Conservation (phyloP, 2,329 filamentous ascomycete genomes). For the Thermomyces lanuginosus region DNA sequence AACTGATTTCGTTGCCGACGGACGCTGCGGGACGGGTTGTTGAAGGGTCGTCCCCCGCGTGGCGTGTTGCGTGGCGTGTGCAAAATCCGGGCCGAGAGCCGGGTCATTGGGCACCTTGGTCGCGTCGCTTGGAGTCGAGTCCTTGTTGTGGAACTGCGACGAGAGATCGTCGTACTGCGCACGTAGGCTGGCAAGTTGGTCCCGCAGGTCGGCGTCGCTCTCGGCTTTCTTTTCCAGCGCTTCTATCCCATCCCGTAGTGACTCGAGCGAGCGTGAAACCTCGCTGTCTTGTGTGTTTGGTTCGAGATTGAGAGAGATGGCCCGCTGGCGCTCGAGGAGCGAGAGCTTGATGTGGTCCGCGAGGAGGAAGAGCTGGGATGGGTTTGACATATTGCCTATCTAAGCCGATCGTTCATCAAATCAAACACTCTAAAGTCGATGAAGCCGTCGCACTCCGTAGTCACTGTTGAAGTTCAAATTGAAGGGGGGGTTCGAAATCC, state of each 20-base stretch:
- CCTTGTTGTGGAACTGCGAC: constrained; percentile 60
- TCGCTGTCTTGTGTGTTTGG: constrained; percentile 71
- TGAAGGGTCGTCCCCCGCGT: constrained; percentile 22
- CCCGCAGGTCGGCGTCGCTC: constrained; percentile 36
- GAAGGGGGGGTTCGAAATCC: too few relatives aligned
- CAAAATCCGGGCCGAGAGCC: constrained; percentile 45
- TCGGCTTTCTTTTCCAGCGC: constrained; percentile 45
- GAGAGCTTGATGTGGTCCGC: constrained; percentile 96
- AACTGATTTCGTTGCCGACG: constrained; percentile 55
- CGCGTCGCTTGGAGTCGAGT: constrained; percentile 37
- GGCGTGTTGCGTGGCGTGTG: constrained; percentile 45
- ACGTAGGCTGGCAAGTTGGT: constrained; percentile 52
- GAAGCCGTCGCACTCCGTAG: too few relatives aligned
- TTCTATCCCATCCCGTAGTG: constrained; percentile 65
- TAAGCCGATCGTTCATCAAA: neutral
- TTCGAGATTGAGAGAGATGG: constrained; percentile 62
- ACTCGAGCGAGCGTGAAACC: constrained; percentile 74
- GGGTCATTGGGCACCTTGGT: constrained; percentile 47
- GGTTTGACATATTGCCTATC: constrained; percentile 30
- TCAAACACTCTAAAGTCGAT: too few relatives aligned
- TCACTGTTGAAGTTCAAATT: too few relatives aligned
- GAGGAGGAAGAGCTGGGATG: constrained; percentile 70
- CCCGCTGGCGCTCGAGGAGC: constrained; percentile 76
- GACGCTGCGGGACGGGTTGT: constrained; percentile 29
- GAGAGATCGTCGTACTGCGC: constrained; percentile 62